These are phyloP conservation scores for Paramecium biaurelia DNA, from an alignment of 73 alveolate species.

Conservation along the genomic window DNA sequence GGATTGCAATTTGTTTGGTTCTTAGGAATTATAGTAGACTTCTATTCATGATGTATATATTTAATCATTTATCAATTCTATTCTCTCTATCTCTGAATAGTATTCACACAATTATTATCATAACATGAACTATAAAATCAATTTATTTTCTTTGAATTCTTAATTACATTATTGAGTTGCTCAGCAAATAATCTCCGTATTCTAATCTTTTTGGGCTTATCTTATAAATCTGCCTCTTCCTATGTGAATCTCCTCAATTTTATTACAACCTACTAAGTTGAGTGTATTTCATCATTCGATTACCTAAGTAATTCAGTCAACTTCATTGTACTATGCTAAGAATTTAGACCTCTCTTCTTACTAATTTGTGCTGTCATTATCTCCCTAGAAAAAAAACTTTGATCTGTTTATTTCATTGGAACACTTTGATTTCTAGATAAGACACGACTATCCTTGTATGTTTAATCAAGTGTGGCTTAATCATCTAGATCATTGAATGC, in stretches of 20 bases:
- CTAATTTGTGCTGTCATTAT: background rate
- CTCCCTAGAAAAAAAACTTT: background rate
- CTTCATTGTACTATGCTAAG: background rate
- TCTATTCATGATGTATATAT: background rate
- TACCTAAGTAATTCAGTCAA: background rate
- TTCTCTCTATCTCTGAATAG: background rate
- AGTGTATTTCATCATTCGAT: background rate
- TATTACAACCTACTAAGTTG: background rate
- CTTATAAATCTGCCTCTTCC: background rate
- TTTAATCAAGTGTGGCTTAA: background rate
- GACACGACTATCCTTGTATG: background rate
- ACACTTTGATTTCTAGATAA: background rate
- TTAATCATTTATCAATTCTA: background rate
- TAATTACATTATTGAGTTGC: background rate
- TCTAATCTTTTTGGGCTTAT: background rate
- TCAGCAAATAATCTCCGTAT: background rate
- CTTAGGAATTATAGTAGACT: conserved; percentile 10
- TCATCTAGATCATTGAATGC: background rate
- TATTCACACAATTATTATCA: background rate
- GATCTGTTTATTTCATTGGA: background rate
- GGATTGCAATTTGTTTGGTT: conserved; percentile 20
- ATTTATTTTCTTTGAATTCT: background rate
- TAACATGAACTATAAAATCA: background rate
- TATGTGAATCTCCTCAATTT: background rate
- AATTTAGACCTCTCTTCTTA: background rate